Base-by-base conservation (phyloP, 371 early-diverging fungal genomes). In the Mortierella sp. region DNA sequence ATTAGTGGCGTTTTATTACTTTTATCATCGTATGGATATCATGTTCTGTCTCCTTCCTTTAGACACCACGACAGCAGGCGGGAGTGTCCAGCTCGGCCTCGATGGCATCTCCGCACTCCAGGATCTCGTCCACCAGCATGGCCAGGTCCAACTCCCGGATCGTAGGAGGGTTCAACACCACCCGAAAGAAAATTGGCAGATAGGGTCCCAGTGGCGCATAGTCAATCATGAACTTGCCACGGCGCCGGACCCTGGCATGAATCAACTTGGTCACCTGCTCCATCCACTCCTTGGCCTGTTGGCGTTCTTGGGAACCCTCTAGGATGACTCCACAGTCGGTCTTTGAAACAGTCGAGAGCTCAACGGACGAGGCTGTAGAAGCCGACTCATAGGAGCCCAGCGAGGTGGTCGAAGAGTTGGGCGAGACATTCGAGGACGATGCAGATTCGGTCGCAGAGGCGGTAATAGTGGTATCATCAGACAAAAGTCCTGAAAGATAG, bases 151-250 rank as follows among this genome's bases (percentile, higher is more conserved):
- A 76, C 29, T 86, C 76, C 29, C 87, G 80, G 37, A 94, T 90
- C 39, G 86, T 86, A 8, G 95, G 94, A 19, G 90, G 90, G 84
- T 95, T 94, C 68, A 94, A 83, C 9, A 93, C 93, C 16, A 95
- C 86, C 29, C 95, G 88, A 84, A 94, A 93, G 76, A 95, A 95
- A 29, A 87, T 76, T 0, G 95, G 93, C 40, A 90, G 44, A 10
- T 77, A 72, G 7, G 77, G 29, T 0, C 80, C 87, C 50, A 93
- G 70, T 19, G 93, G 90, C 0, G 95, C 89, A 78, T 91, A 94
- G 76, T 95, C 91, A 19, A 91, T 87, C 87, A 94, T 86, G 72
- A 92, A 89, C 44, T 84, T 81, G 0, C 95, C 94, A 0, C 80
- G 73, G 31, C 78, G 71, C 34, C 89, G 89, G 47, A 96, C 76